A percentile compares a stretch with the other conserved stretches of the same genome.
Evolutionary conservation across 1,284 basidiomycete genomes (phyloP).

Genomic region (Coriolopsis trogii): DNA sequence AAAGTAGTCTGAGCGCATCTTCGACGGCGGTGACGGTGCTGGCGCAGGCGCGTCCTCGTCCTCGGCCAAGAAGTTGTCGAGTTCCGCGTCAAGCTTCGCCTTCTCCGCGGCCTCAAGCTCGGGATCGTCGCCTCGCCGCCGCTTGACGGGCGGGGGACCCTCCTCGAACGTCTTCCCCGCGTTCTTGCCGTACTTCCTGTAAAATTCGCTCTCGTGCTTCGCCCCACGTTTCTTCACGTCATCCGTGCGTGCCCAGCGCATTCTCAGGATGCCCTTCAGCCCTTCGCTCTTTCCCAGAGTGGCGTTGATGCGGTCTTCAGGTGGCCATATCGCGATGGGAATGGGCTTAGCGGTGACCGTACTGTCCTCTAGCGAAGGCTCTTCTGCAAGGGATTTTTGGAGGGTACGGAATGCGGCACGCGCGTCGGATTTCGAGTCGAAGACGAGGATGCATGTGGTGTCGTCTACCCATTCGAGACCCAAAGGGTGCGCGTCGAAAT

Average conservation of each 20-base stretch:
- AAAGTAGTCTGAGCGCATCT: slow-evolving; percentile 68
- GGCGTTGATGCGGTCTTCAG: slow-evolving; percentile 73
- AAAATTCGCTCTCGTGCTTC: slow-evolving; percentile 69
- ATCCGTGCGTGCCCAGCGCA: slow-evolving; percentile 69
- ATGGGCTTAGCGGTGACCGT: slow-evolving; percentile 66
- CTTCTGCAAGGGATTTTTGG: slow-evolving; percentile 51
- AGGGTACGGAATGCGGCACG: slow-evolving; percentile 53
- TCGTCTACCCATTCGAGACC: slow-evolving; percentile 82
- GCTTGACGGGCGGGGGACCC: slow-evolving; percentile 37
- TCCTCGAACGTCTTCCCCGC: slow-evolving; percentile 60
- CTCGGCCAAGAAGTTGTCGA: slow-evolving; percentile 64
- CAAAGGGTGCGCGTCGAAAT: slow-evolving; percentile 69
- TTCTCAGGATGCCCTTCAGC: slow-evolving; percentile 60
- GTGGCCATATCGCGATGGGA: slow-evolving; percentile 72
- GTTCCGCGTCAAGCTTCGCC: slow-evolving; percentile 55
- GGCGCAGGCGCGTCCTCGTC: slow-evolving; percentile 33
- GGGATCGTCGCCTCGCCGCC: slow-evolving; percentile 35
- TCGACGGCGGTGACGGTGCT: slow-evolving; percentile 53
- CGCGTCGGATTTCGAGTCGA: slow-evolving; percentile 55
- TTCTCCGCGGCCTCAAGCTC: slow-evolving; percentile 38
- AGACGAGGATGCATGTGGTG: slow-evolving; percentile 76
- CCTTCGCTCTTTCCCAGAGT: slow-evolving; percentile 67
- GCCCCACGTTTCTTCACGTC: slow-evolving; percentile 79
- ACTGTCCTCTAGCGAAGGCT: slow-evolving; percentile 52
- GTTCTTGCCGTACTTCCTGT: slow-evolving; percentile 65